Evolutionary conservation across 139 green algal genomes (phyloP), one percentile per base, ranked within the genome.

Genomic region (Dunaliella sp.): DNA sequence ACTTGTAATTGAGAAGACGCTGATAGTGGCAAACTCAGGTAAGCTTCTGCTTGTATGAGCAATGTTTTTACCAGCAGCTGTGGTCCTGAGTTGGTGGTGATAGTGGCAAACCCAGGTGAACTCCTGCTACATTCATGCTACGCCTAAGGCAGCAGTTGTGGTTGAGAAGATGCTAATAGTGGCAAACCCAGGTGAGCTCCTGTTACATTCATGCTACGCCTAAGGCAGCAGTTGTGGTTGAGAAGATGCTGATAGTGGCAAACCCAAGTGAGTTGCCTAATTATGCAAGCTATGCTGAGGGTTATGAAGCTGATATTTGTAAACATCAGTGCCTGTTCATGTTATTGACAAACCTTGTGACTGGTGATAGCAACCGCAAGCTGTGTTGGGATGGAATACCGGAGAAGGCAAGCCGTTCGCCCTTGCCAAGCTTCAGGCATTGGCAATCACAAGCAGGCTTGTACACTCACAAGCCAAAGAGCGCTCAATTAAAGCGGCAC

Each of bases 61-160:
- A 16, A 16, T 65, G 48, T 65, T 7, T 7, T 16, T 65, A 65
- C 7, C 48, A 65, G 48, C 48, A 65, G 7, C 48, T 65, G 48
- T 26, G 48, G 48, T 16, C 48, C 7, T 65, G 48, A 65, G 7
- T 65, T 65, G 48, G 7, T 65, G 48, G 7, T 65, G n/a, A n/a
- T n/a, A 65, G 48, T 26, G 48, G 48, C 48, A 65, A 65, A 16
- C 48, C 16, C 48, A 65, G 7, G 7, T 65, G 7, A 16, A 26
- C 16, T 65, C 48, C 48, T 65, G 48, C 48, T 16, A 16, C 48
- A 7, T 65, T 65, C 48, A 65, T 65, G 16, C 48, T 7, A 65
- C 48, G 16, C n/a, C n/a, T n/a, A n/a, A n/a, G n/a, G 92, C 86
- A 2, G 89, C 87, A 3, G 48, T 98, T 33, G 3, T 97, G 1